Evolutionary conservation across 768 basidiomycete species (phyloP).

Genomic region (Phaeolepiota aurea): DNA sequence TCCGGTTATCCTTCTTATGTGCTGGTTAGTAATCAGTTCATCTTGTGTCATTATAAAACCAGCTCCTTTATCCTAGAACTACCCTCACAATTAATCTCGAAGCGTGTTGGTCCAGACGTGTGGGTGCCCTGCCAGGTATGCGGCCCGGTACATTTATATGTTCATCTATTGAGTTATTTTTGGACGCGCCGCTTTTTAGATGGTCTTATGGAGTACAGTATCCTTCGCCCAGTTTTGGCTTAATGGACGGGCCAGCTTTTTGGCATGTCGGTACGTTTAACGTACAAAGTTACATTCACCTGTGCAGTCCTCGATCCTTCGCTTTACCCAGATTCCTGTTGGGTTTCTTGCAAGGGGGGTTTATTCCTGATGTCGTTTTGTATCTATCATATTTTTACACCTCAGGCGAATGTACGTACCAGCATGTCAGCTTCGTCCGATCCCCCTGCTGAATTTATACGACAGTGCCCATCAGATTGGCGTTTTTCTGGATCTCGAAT

Average conservation of each 20-base stretch:
- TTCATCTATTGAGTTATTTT: not conserved
- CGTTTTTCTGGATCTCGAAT: constrained; percentile 61
- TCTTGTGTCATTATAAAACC: not conserved
- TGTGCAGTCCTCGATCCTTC: not conserved
- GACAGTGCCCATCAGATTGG: constrained; percentile 56
- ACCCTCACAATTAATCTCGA: constrained; percentile 61
- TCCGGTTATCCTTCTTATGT: constrained; percentile 36
- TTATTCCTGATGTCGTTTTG: constrained; percentile 56
- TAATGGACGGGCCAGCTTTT: constrained; percentile 40
- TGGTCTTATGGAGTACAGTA: constrained; percentile 48
- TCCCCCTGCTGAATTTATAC: not conserved
- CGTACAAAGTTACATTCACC: not conserved
- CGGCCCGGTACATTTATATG: not conserved
- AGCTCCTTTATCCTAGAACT: no score
- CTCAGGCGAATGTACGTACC: constrained; percentile 37
- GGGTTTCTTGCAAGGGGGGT: constrained; percentile 57
- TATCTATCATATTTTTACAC: constrained; percentile 64
- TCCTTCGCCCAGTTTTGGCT: constrained; percentile 56
- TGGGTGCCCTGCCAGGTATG: constrained; percentile 55
- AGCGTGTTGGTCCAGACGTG: constrained; percentile 58
- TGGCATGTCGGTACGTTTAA: constrained; percentile 37
- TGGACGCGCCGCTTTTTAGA: constrained; percentile 19
- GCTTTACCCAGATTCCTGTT: constrained; percentile 30
- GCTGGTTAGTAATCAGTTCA: constrained; percentile 26
- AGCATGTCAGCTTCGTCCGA: not conserved